Base-by-base conservation (phyloP, 129 eudicot genomes). In the carrot (Daucus carota) region DNA sequence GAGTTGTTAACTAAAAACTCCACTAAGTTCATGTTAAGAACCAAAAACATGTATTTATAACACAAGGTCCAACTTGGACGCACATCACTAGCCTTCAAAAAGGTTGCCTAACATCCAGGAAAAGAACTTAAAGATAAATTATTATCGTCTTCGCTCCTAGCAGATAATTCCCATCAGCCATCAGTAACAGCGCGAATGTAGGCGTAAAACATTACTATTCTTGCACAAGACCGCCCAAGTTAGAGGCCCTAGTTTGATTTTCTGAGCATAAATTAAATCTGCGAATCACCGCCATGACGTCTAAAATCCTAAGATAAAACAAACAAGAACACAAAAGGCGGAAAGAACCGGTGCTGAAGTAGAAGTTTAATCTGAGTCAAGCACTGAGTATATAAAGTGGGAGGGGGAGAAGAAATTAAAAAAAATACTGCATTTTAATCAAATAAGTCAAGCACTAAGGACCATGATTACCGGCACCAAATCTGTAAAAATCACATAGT, bases 391-490 rank as follows among this genome's bases (percentile, higher is more conserved):
- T n/a, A 54, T n/a, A 57, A 63, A 5, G 15, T 1, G 22, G 70
- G 70, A n/a, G n/a, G 36, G 40, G 14, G 18, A 31, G 15, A 28
- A 28, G 7, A 28, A 29, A 63, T 63, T n/a, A n/a, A n/a, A 63
- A 20, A 26, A 63, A 63, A 29, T 68, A n/a, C n/a, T 20, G 24
- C 44, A 20, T 14, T 36, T 38, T 18, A 34, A 69, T 14, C 26
- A 69, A 20, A 38, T 8, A 22, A 33, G 42, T 68, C 31, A 38
- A 22, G 70, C 73, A 70, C 16, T 11, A 11, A 70, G 16, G 22
- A 40, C 20, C 44, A 40, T 18, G 32, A 70, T 70, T 40, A 70
- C 17, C 74, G 32, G 34, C 73, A 70, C 73, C 50, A 70, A 70
- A 22, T 41, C 31, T 43, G 33, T 40, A 24, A 40, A 3, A 40